These are phyloP conservation scores for Scheffersomyces segobiensis DNA, from an alignment of 1,139 yeast species.

Conservation along the genomic window DNA sequence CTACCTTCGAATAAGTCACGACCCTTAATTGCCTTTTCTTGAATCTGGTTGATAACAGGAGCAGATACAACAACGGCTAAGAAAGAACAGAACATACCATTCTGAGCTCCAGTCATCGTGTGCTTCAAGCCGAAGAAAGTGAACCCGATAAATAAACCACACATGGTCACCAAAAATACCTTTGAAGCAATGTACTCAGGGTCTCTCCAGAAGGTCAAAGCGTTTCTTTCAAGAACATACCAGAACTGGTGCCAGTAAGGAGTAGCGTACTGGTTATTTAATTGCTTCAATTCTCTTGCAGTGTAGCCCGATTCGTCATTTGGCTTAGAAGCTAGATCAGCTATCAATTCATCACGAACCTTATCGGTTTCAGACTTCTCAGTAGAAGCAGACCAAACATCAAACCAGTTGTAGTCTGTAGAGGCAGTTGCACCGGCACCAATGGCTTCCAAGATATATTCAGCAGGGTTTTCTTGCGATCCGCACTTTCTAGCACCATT, in stretches of 20 bases:
- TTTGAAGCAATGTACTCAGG: constrained; percentile 47
- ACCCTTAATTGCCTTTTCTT: constrained; percentile 45
- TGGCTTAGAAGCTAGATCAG: constrained; percentile 11
- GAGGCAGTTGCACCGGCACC: constrained; percentile 71
- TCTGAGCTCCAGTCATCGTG: constrained; percentile 51
- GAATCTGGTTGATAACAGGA: constrained; percentile 47
- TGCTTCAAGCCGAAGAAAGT: constrained; percentile 44
- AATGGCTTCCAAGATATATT: constrained; percentile 61
- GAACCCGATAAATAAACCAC: constrained; percentile 55
- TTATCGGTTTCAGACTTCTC: constrained; percentile 27
- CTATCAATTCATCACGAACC: constrained; percentile 18
- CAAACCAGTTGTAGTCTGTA: constrained; percentile 46
- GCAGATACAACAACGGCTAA: constrained; percentile 50
- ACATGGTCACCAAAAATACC: constrained; percentile 38
- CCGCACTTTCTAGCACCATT: constrained; percentile 12
- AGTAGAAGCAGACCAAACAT: constrained; percentile 45
- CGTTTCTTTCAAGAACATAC: constrained; percentile 33
- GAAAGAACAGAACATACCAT: constrained; percentile 52
- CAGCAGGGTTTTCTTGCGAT: constrained; percentile 59
- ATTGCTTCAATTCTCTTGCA: constrained; percentile 9
- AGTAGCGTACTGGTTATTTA: constrained; percentile 34
- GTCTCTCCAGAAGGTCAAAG: constrained; percentile 41
- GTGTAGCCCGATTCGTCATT: constrained; percentile 1
- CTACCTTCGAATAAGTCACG: constrained; percentile 63
- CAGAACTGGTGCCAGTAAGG: constrained; percentile 35